Base-by-base conservation (phyloP, 495 filamentous ascomycete genomes). In the Penicillium roqueforti region DNA sequence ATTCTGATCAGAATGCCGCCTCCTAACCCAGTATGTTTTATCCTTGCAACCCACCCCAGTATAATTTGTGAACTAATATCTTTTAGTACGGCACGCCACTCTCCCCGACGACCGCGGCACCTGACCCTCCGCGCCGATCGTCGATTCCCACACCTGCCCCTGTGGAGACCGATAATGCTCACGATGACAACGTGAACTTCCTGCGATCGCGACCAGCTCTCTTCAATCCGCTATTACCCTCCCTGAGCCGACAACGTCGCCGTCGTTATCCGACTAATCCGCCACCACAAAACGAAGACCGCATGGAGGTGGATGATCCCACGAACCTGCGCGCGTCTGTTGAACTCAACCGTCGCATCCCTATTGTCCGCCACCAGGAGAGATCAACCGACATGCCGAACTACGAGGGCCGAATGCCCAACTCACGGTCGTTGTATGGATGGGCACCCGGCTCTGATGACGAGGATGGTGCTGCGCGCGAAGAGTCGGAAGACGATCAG, bases 171-270 rank as follows among this genome's bases (percentile, higher is more conserved):
- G 77, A 83, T 56, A 80, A 79, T 54, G 77, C 76, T 31, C 74
- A 84, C 48, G 78, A 80, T 62, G 82, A 78, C 51, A 83, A 84
- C 69, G 74, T 84, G 49, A 79, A 68, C 65, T 83, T 83, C 56
- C 67, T 85, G 45, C 77, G 83, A 32, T 71, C 73, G 44, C 73
- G 72, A 18, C 58, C 58, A 63, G 56, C 69, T 53, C 53, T 73
- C 52, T 43, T 63, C 67, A 51, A 62, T 57, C 56, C 65, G 57
- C 51, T 66, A 56, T 45, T 70, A 61, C 71, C 68, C 37, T 64
- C 71, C 3, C 57, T 69, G 46, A 72, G 60, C 52, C 68, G 69
- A 45, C 62, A 70, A 39, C 68, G 67, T 42, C 71, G 70, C 41
- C 68, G 72, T 22, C 68, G 68, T 28, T 68, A 69, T 51, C 64